These are phyloP conservation scores for Neopestalotiopsis sp. DNA, from an alignment of 2,329 filamentous ascomycete genomes.

Conservation along the genomic window DNA sequence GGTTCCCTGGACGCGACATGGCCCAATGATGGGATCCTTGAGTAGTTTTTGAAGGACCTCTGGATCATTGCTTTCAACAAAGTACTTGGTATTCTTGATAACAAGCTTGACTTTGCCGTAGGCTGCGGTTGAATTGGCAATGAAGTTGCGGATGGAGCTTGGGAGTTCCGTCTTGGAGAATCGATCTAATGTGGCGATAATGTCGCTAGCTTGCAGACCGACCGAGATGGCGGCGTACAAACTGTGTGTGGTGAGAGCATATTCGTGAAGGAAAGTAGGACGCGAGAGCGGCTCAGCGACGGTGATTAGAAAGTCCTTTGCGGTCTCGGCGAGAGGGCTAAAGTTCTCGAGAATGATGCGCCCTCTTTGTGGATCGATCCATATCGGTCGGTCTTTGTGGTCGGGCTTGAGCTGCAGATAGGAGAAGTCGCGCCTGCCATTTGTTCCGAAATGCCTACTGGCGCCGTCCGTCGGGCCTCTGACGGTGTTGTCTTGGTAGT, in stretches of 20 bases:
- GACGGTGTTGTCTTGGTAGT: conserved; percentile 54
- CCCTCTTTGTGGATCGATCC: conserved; percentile 88
- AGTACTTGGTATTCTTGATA: conserved; percentile 92
- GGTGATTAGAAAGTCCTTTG: conserved; percentile 93
- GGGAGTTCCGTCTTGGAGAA: conserved; percentile 90
- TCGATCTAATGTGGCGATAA: conserved; percentile 85
- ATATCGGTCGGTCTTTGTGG: conserved; percentile 87
- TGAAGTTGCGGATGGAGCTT: conserved; percentile 79
- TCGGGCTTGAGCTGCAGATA: conserved; percentile 84
- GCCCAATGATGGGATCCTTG: conserved; percentile 81
- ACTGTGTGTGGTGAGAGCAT: conserved; percentile 88
- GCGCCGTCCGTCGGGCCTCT: conserved; percentile 45
- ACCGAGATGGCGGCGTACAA: conserved; percentile 95
- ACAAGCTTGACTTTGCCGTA: conserved; percentile 97
- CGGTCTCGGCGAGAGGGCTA: conserved; percentile 82
- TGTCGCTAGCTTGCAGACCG: conserved; percentile 87
- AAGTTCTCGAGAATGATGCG: conserved; percentile 95
- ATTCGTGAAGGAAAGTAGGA: conserved; percentile 91
- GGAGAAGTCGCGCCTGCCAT: conserved; percentile 71
- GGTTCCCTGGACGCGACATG: conserved; percentile 75
- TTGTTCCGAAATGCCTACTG: conserved; percentile 53
- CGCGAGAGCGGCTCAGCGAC: conserved; percentile 93
- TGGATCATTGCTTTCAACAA: conserved; percentile 89
- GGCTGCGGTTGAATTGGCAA: conserved; percentile 79
- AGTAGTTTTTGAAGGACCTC: conserved; percentile 86